phyloP scores from a whole-genome alignment of 73 alveolate genomes.

The Paramecium sonneborni region DNA sequence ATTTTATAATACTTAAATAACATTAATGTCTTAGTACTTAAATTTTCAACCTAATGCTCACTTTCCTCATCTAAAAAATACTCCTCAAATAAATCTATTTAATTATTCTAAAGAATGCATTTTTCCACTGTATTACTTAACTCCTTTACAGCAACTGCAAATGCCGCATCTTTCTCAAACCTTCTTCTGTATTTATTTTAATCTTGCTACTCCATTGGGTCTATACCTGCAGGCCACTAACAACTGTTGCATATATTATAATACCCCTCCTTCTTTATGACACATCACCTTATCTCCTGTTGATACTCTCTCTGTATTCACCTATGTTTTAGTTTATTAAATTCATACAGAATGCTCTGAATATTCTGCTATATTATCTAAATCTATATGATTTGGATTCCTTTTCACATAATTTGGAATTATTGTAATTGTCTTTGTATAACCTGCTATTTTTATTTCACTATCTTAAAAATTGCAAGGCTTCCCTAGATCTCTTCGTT shows the following conservation, averaged over 20 bases:
- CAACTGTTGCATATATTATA: conserved; percentile 2
- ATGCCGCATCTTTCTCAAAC: conserved; percentile 85
- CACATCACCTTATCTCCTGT: conserved; percentile 87
- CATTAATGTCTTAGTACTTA: conserved; percentile 94
- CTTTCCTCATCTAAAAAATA: conserved; percentile 92
- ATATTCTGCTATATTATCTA: conserved; percentile 85
- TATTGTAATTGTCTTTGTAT: conserved; percentile 51
- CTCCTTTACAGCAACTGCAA: conserved; percentile 88
- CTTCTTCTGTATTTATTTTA: conserved; percentile 81
- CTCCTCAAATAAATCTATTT: conserved; percentile 97
- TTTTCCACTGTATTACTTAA: conserved; percentile 83
- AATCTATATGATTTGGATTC: conserved; percentile 80
- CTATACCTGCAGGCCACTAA: conserved; percentile 93
- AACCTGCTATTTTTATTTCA: conserved; percentile 79
- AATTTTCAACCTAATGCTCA: conserved; percentile 92
- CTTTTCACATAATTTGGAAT: conserved; percentile 69
- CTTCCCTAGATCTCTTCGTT: conserved; percentile 88
- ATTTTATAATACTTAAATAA: conserved; percentile 91
- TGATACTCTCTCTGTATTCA: conserved; percentile 90
- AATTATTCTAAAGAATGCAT: conserved; percentile 92
- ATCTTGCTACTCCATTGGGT: conserved; percentile 85
- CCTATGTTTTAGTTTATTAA: conserved; percentile 54
- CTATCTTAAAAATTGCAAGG: conserved; percentile 86
- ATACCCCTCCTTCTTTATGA: conserved; percentile 90
- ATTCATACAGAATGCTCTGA: conserved; percentile 81